A percentile compares a stretch with the other conserved stretches of the same genome.
Conservation (phyloP, 352 stramenopile species). For the Poterioochromonas sp. region DNA sequence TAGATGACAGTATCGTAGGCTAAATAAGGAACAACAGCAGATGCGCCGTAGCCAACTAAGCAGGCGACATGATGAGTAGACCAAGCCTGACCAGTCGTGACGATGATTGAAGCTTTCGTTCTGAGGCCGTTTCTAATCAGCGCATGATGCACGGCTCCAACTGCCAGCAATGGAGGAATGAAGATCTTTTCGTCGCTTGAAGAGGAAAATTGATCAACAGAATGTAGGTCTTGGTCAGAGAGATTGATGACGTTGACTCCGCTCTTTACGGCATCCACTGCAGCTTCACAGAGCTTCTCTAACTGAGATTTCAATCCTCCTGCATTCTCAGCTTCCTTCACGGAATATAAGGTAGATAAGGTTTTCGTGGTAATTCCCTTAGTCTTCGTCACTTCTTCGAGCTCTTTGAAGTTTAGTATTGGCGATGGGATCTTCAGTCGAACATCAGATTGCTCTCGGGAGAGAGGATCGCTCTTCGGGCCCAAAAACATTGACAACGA, state of each 20-base stretch:
- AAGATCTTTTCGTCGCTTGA: slow-evolving; percentile 60
- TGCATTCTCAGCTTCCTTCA: slow-evolving; percentile 51
- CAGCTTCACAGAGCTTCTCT: slow-evolving; percentile 41
- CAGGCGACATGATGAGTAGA: slow-evolving; percentile 69
- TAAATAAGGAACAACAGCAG: slow-evolving; percentile 67
- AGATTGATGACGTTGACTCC: slow-evolving; percentile 21
- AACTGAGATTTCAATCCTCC: slow-evolving; percentile 56
- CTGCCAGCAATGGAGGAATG: slow-evolving; percentile 62
- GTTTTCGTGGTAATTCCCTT: slow-evolving; percentile 53
- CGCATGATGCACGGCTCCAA: slow-evolving; percentile 65
- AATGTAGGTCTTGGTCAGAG: slow-evolving; percentile 31
- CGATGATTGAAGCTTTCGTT: slow-evolving; percentile 61
- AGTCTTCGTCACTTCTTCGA: slow-evolving; percentile 53
- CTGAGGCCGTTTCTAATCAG: slow-evolving; percentile 65
- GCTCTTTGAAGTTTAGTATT: slow-evolving; percentile 59
- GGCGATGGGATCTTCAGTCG: slow-evolving; percentile 58
- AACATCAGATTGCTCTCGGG: slow-evolving; percentile 37
- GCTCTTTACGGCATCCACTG: slow-evolving; percentile 47
- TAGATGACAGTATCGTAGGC: slow-evolving; percentile 64
- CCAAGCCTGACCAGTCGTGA: slow-evolving; percentile 67
- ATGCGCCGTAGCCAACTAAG: slow-evolving; percentile 67
- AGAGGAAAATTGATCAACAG: slow-evolving; percentile 45
- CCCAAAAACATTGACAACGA: slow-evolving; percentile 66
- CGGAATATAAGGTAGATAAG: slow-evolving; percentile 52
- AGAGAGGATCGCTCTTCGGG: slow-evolving; percentile 47